Base-by-base conservation (phyloP, 2,329 filamentous ascomycete genomes). In the Penicillium sp. region DNA sequence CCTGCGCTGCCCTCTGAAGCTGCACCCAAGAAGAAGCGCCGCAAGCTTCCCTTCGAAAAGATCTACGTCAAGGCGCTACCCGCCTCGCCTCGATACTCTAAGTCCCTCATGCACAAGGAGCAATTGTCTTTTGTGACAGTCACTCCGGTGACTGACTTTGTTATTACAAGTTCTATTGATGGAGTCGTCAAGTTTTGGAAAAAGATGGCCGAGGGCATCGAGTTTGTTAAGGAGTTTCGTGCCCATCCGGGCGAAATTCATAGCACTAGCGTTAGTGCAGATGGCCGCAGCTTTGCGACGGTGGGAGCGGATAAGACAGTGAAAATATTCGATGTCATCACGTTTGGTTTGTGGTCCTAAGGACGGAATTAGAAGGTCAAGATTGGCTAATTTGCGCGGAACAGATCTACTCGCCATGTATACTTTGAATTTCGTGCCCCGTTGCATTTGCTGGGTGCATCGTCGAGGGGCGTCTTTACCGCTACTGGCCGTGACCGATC, bases 151-250 rank as follows among this genome's bases (percentile, higher is more conserved):
- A 97, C 93, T 58, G 95, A 98, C 66, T 99, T 99, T 71, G 81
- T 99, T 37, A 95, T 99, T 61, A 99, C 95, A 1, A 91, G 90
- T 59, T 98, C 95, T 0, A 79, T 90, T 44, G 95, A 99, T 71
- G 96, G 96, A n/a, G 89, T 93, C 0, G 93, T 98, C 66, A 99
- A 99, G 75, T 99, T 99, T 74, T 99, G 95, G 95, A 99, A 99
- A 79, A 99, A 99, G 79, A 85, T 90, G 62, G 88, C 86, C 1
- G 87, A 90, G 33, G 91, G 91, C 1, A 90, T 99, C 57, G 96
- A 99, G 77, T 99, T 99, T 70, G 93, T 98, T 52, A 99, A 99
- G 77, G 93, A 99, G 77, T 99, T 96, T 79, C 89, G 88, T 70
- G 93, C 95, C 8, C 96, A 99, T 76, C 82, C 84, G 56, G 90